Percentiles rank a stretch among this genome's conserved stretches.
phyloP scores from a whole-genome alignment of 805 yeast genomes.

The Pichia phayaonensis region DNA sequence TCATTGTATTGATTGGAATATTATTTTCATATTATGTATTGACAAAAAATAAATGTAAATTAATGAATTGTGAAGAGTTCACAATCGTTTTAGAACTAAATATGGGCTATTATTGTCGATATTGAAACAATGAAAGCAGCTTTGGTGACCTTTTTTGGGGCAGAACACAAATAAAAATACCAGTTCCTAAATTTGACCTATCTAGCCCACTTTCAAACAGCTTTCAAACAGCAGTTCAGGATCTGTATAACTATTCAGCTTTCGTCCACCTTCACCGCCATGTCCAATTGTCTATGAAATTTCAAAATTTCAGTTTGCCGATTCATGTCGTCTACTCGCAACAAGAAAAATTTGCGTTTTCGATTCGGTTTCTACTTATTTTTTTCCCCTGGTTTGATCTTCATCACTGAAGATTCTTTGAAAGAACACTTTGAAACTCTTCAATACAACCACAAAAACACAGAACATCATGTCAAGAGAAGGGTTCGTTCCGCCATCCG shows the following conservation, averaged over 20 bases:
- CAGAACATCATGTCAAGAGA: slow-evolving; percentile 42
- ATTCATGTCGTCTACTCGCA: background rate
- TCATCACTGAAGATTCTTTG: too few species aligned
- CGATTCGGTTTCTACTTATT: background rate
- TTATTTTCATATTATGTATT: background rate
- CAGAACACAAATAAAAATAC: background rate
- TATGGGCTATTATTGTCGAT: background rate
- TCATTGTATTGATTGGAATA: background rate
- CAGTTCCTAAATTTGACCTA: background rate
- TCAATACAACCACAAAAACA: background rate
- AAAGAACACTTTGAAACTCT: too few species aligned
- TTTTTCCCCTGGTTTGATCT: background rate
- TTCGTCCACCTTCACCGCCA: background rate
- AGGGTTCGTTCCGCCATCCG: slow-evolving; percentile 80
- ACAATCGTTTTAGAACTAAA: too few species aligned
- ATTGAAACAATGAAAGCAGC: too few species aligned
- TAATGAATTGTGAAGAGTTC: background rate
- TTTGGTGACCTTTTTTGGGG: background rate
- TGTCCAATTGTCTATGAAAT: background rate
- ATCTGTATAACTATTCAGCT: background rate
- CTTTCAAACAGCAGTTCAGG: background rate
- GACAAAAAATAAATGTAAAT: too few species aligned
- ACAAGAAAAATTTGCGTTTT: background rate
- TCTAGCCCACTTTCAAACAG: background rate
- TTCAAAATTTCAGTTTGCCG: background rate